phyloP scores from a whole-genome alignment of 2,329 filamentous ascomycete species.

The Helotiales sp. region DNA sequence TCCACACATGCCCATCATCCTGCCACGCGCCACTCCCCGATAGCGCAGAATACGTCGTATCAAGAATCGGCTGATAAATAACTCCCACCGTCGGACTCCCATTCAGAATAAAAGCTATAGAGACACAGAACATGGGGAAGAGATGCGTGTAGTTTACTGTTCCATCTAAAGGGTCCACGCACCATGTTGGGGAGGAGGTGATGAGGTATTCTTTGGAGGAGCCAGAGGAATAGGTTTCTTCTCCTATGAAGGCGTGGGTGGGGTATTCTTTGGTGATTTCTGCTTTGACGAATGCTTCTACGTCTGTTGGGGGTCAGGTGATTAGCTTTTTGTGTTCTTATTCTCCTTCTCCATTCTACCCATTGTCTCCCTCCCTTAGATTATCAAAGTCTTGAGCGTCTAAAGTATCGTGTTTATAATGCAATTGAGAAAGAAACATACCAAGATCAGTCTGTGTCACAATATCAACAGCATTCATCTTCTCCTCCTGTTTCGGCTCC shows the following conservation, averaged over 20 bases:
- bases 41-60: conserved; percentile 69
- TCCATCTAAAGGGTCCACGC: conserved; percentile 73
- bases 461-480: conserved; percentile 75
- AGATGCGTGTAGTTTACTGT: conserved; percentile 82
- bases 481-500: conserved; percentile 50
- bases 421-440: conserved; percentile 39
- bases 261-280: conserved; percentile 62
- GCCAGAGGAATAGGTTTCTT: conserved; percentile 73
- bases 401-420: not conserved
- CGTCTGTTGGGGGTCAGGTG: conserved; percentile 48
- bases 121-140: conserved; percentile 80
- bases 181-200: conserved; percentile 65
- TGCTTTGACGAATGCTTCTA: conserved; percentile 68
- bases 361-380: not conserved
- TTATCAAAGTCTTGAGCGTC: too few relatives aligned
- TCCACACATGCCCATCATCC: conserved; percentile 24
- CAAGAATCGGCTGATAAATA: conserved; percentile 69
- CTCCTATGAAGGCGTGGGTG: conserved; percentile 70
- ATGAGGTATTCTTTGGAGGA: conserved; percentile 69
- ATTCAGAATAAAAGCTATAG: conserved; percentile 66
- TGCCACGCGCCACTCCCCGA: conserved; percentile 62
- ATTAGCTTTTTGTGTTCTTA: conserved; percentile 5
- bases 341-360: not conserved
- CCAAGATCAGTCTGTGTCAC: conserved; percentile 76
- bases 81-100: conserved; percentile 65